Percentiles rank a stretch among this genome's conserved stretches.
Conservation (phyloP, 371 early-diverging fungal genomes). For the Mortierella polycephala region DNA sequence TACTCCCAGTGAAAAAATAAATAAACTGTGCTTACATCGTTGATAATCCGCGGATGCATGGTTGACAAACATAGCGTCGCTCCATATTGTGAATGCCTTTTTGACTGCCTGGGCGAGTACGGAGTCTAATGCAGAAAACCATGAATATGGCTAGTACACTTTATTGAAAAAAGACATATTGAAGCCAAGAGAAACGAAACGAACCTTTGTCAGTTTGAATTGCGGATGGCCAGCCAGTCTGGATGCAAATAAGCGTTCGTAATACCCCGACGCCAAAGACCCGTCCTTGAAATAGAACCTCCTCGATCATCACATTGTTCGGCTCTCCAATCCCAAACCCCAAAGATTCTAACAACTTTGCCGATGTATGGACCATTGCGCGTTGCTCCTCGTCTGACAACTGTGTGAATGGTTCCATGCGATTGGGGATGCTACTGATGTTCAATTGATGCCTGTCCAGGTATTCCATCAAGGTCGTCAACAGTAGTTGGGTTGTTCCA, state of each 20-base stretch:
- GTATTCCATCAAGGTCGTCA: constrained; percentile 18
- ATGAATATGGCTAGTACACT: background rate
- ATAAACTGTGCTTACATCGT: constrained; percentile 15
- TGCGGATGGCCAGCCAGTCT: constrained; percentile 43
- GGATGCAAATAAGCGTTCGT: constrained; percentile 40
- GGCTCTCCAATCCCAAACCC: constrained; percentile 21
- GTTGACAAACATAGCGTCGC: constrained; percentile 39
- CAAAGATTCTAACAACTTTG: constrained; percentile 14
- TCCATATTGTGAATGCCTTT: constrained; percentile 35
- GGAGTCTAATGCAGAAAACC: constrained; percentile 14
- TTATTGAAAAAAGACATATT: background rate
- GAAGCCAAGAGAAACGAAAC: background rate
- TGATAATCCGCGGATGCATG: constrained; percentile 41
- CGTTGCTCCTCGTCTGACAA: constrained; percentile 1
- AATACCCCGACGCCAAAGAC: constrained; percentile 19
- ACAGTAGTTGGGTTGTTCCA: constrained; percentile 11
- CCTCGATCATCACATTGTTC: constrained; percentile 10
- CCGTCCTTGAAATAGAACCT: constrained; percentile 28
- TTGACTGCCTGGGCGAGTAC: constrained; percentile 21
- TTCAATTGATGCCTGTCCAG: constrained; percentile 17
- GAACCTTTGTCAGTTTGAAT: constrained; percentile 23
- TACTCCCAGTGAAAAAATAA: background rate
- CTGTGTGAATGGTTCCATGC: background rate
- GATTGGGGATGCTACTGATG: background rate
- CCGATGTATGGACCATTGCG: constrained; percentile 18